Conservation (phyloP, 2,329 filamentous ascomycete genomes). For the Colletotrichum destructivum region DNA sequence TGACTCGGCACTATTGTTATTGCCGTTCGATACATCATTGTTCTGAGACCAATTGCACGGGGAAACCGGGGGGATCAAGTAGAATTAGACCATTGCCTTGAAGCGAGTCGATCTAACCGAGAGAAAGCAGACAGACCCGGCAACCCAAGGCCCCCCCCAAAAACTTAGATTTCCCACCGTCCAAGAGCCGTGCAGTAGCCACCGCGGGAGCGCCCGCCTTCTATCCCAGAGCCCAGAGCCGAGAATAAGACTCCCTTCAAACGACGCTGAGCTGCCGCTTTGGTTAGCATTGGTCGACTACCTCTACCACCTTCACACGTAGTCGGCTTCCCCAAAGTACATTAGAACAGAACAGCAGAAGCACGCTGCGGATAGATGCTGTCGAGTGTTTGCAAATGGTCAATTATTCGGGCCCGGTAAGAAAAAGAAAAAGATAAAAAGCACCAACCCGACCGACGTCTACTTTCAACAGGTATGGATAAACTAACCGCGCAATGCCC, state of each 20-base stretch:
- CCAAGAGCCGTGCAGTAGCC: slow-evolving; percentile 24
- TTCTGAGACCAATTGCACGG: background rate
- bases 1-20: background rate
- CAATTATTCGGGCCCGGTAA: slow-evolving; percentile 22
- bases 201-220: slow-evolving; percentile 28
- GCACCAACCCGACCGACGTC: slow-evolving; percentile 19
- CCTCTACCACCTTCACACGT: no score
- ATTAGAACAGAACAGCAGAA: background rate
- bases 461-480: slow-evolving; percentile 14
- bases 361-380: background rate
- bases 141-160: background rate
- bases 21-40: background rate
- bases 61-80: no score
- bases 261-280: slow-evolving; percentile 1
- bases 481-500: slow-evolving; percentile 49
- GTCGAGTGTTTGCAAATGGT: slow-evolving; percentile 11
- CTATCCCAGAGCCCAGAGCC: slow-evolving; percentile 17
- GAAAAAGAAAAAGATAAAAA: background rate
- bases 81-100: background rate
- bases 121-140: background rate
- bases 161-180: slow-evolving; percentile 1
- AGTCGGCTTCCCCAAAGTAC: no score
- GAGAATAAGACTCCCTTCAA: slow-evolving; percentile 18
- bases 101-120: background rate
- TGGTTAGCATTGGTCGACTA: slow-evolving; percentile 1